Base-by-base conservation (phyloP, 164 flowering plant species). In the Aristolochia contorta region DNA sequence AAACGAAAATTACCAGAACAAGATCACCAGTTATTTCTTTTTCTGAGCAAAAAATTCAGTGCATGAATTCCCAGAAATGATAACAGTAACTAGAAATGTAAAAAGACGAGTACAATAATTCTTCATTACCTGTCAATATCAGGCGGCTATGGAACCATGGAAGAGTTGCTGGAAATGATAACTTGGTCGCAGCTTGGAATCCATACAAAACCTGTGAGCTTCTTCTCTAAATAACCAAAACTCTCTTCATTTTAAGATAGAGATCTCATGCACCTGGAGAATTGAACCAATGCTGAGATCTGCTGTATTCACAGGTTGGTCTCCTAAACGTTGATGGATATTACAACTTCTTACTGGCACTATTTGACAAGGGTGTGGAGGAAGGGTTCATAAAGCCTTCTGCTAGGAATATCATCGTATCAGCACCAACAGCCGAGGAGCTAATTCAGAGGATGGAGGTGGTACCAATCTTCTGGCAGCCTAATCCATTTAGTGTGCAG, bases 81-180 rank as follows among this genome's bases (percentile, higher is more conserved):
- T 37, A 37, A 37, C 43, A 37, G 43, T 37, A 37, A 37, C 43
- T 37, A 37, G 43, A 37, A 37, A 37, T 10, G 12, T 37, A 10
- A 37, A 37, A 37, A 37, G 12, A 37, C 9, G 10, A 37, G 43
- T 37, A 8, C 43, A 37, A 37, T 37, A 37, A 37, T 8, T 7
- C 43, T 37, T 37, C 43, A 6, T 37, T 37, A 37, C 43, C 43
- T 37, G 30, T 2, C 30, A 27, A 27, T 27, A 4, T 37, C 69
- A 92, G 98, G 98, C 18, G 98, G 98, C 63, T 92, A 87, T 79
- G 98, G 97, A 66, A 91, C 97, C 47, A 85, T 86, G 94, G 97
- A 91, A 78, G 96, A 91, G 75, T 41, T 72, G 19, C 50, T 91
- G 75, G 97, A 91, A 72, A 86, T 88, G 88, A 89, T 91, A 66